These are phyloP conservation scores for Pestalotiopsis sp. DNA, from an alignment of 2,329 filamentous ascomycete genomes.

Conservation along the genomic window DNA sequence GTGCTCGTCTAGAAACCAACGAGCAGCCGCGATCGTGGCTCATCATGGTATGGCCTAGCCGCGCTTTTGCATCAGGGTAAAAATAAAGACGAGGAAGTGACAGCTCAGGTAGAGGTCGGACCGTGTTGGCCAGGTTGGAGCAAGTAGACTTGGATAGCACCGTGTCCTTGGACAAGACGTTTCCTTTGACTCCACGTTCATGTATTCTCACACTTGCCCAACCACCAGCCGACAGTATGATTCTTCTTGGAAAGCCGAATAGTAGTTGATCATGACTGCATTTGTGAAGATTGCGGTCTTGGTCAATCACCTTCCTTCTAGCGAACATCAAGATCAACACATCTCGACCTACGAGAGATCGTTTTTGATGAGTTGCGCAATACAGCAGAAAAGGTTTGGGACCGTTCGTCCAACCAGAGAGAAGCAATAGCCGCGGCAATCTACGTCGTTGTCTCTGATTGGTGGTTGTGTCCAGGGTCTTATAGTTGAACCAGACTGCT, in stretches of 20 bases:
- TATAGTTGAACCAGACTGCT: conserved; percentile 13
- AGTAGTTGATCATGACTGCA: neutral
- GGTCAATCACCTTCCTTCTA: neutral
- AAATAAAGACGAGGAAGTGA: too few relatives aligned
- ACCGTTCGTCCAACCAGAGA: conserved; percentile 8
- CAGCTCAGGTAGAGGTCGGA: too few relatives aligned
- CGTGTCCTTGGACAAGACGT: too few relatives aligned
- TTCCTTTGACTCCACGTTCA: too few relatives aligned
- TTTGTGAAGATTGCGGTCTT: neutral
- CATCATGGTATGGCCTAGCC: neutral
- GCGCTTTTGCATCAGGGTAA: too few relatives aligned
- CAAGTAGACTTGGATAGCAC: neutral
- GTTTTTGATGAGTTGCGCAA: conserved; percentile 3
- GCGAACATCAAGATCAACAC: neutral
- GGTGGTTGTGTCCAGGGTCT: conserved; percentile 6
- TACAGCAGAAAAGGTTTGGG: neutral
- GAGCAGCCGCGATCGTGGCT: neutral
- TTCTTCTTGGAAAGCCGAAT: too few relatives aligned
- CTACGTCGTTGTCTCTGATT: conserved; percentile 4
- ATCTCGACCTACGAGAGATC: neutral
- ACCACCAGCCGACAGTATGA: too few relatives aligned
- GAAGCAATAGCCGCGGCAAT: conserved; percentile 15
- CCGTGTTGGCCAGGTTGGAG: neutral
- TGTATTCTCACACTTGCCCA: too few relatives aligned
- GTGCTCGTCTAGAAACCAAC: neutral